A percentile compares a stretch with the other conserved stretches of the same genome.
Evolutionary conservation across 805 yeast genomes (phyloP).

Genomic region (Teunomyces gatunensis): DNA sequence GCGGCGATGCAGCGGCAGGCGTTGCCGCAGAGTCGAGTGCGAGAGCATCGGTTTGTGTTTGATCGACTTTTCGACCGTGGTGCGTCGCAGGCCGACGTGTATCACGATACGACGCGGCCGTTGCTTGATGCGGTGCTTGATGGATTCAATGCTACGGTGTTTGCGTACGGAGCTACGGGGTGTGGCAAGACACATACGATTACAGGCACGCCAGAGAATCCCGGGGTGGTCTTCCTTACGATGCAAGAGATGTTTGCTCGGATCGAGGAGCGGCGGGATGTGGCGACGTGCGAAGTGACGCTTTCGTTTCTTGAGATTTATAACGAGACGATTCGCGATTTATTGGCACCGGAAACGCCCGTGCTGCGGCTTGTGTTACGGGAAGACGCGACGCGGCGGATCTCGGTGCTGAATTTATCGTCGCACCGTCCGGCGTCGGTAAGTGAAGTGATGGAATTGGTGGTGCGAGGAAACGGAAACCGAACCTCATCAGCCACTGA

Average conservation of each 20-base stretch:
- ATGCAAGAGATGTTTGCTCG: conserved; percentile 69
- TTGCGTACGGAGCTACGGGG: conserved; percentile 97
- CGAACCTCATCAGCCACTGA: conserved; percentile 86
- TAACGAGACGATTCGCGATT: conserved; percentile 83
- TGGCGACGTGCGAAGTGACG: conserved; percentile 56
- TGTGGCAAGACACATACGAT: conserved; percentile 97
- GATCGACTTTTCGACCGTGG: conserved; percentile 72
- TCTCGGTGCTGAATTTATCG: conserved; percentile 70
- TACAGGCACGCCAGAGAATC: conserved; percentile 66
- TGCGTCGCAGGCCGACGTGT: conserved; percentile 67
- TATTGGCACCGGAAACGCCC: conserved; percentile 56
- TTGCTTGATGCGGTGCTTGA: conserved; percentile 71
- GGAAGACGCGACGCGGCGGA: conserved; percentile 66
- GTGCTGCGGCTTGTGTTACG: conserved; percentile 55
- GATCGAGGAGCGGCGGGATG: conserved; percentile 56
- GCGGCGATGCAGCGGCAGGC: conserved; percentile 45
- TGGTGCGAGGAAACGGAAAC: conserved; percentile 66
- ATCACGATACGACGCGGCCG: conserved; percentile 63
- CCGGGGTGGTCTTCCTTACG: conserved; percentile 78
- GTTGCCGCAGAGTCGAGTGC: conserved; percentile 47
- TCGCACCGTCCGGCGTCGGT: conserved; percentile 59
- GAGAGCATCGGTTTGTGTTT: conserved; percentile 80
- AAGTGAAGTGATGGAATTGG: conserved; percentile 76
- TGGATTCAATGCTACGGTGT: conserved; percentile 87
- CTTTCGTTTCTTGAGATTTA: conserved; percentile 83